Conservation (phyloP, 1,284 basidiomycete genomes). For the Spongiforma sp. region DNA sequence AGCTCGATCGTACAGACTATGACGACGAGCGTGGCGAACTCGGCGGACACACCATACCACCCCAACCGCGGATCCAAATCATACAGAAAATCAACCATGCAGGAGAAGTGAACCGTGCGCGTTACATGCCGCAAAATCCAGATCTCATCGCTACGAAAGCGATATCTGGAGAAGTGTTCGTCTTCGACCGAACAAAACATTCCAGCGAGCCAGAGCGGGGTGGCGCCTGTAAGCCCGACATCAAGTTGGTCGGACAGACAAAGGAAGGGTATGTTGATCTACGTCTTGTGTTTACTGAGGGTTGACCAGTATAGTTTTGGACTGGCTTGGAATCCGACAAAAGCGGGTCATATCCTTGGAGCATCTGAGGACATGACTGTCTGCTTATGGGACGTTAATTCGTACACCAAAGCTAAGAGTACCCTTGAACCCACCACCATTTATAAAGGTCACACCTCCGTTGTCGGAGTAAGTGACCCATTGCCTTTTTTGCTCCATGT, state of each 20-base stretch:
- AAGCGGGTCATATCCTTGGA: constrained; percentile 86
- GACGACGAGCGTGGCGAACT: constrained; percentile 95
- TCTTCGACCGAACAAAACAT: constrained; percentile 99
- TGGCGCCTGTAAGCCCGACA: constrained; percentile 90
- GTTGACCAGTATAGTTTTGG: constrained; percentile 73
- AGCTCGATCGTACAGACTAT: constrained; percentile 82
- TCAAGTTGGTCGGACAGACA: constrained; percentile 87
- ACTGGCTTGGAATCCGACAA: constrained; percentile 89
- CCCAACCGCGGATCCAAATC: constrained; percentile 83
- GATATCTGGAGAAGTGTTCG: constrained; percentile 86
- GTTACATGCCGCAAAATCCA: constrained; percentile 99
- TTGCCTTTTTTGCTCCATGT: not conserved
- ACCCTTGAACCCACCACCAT: constrained; percentile 82
- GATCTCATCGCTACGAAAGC: constrained; percentile 97
- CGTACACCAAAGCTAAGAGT: constrained; percentile 83
- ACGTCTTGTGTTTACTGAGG: constrained; percentile 6
- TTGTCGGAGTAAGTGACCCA: constrained; percentile 81
- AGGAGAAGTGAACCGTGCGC: constrained; percentile 96
- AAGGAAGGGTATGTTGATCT: constrained; percentile 82
- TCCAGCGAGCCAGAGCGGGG: constrained; percentile 88
- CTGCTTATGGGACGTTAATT: constrained; percentile 95
- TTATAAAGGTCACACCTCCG: constrained; percentile 88
- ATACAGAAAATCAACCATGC: constrained; percentile 96
- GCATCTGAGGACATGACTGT: constrained; percentile 97
- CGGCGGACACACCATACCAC: constrained; percentile 82